Evolutionary conservation across 495 filamentous ascomycete species (phyloP).

Genomic region (Penicillium parvum): DNA sequence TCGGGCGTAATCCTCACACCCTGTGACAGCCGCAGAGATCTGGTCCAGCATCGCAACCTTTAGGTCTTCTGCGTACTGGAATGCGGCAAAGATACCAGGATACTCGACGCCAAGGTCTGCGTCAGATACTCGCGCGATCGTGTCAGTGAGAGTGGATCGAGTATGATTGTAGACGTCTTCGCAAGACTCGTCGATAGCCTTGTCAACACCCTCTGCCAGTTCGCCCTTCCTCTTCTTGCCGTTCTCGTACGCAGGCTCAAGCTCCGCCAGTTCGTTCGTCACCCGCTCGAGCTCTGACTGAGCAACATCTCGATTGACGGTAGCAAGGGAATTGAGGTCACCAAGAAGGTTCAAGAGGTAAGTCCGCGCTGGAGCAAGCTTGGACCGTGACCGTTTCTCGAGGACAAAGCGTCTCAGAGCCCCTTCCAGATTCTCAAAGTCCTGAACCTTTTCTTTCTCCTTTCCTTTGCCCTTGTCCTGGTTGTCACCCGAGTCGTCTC

Average conservation of each 20-base stretch:
- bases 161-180: constrained; percentile 80
- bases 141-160: constrained; percentile 61
- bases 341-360: constrained; percentile 92
- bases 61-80: constrained; percentile 89
- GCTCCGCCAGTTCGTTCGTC: constrained; percentile 67
- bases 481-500: constrained; percentile 47
- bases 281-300: constrained; percentile 84
- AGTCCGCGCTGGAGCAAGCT: constrained; percentile 91
- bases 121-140: constrained; percentile 72
- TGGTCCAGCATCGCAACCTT: constrained; percentile 87
- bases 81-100: constrained; percentile 76
- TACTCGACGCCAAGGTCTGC: constrained; percentile 77
- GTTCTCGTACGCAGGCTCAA: constrained; percentile 80
- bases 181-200: constrained; percentile 77
- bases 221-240: constrained; percentile 79
- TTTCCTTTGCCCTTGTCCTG: constrained; percentile 83
- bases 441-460: constrained; percentile 77
- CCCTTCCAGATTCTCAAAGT: constrained; percentile 85
- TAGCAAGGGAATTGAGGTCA: constrained; percentile 76
- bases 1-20: constrained; percentile 82
- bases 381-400: constrained; percentile 91
- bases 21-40: constrained; percentile 69
- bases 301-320: constrained; percentile 82
- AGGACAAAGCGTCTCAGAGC: constrained; percentile 90
- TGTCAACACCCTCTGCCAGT: constrained; percentile 74